Base-by-base conservation (phyloP, 108 stramenopile species). In the Fragilaria radians region DNA sequence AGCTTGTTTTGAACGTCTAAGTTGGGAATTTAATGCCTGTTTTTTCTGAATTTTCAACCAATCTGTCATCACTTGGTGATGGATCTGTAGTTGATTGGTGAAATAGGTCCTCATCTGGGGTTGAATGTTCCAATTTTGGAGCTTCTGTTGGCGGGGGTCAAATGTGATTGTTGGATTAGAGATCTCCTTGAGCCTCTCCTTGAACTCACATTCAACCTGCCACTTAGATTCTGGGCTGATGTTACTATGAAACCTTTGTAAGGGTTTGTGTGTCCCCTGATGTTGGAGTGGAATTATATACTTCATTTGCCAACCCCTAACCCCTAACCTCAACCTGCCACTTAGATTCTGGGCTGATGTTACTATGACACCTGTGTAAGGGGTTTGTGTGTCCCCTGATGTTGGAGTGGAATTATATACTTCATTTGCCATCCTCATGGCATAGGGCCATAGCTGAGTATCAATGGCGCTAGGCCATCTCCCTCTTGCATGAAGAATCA, bases 361-460 rank as follows among this genome's bases (percentile, higher is more conserved):
- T 29, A 59, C 58, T 0, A n/a, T n/a, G n/a, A n/a, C n/a, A n/a
- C n/a, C n/a, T n/a, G n/a, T n/a, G n/a, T 48, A 11, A 2, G 58
- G 58, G 9, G 58, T 29, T 28, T 53, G n/a, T 3, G 24, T 24
- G 26, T 25, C 1, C 19, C 18, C 18, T 18, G 27, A 18, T 18
- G 24, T 53, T 1, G 32, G 45, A 5, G 46, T 34, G 27, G 46
- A 2, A 48, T 77, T 67, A 27, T 25, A 1, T 17, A 55, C 28
- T 2, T 50, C 11, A 52, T 59, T 61, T 9, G 61, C 68, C 5
- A 48, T 19, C 1, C 59, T 23, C 9, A 67, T 9, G 18, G 68
- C 68, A 28, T 49, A 70, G 11, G 71, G 71, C 77, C 77, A 78
- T 21, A 78, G 42, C 34, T 59, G 32, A 4, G 62, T 50, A 9